Evolutionary conservation across 129 eudicot species (phyloP).

Genomic region (Erigeron canadensis): DNA sequence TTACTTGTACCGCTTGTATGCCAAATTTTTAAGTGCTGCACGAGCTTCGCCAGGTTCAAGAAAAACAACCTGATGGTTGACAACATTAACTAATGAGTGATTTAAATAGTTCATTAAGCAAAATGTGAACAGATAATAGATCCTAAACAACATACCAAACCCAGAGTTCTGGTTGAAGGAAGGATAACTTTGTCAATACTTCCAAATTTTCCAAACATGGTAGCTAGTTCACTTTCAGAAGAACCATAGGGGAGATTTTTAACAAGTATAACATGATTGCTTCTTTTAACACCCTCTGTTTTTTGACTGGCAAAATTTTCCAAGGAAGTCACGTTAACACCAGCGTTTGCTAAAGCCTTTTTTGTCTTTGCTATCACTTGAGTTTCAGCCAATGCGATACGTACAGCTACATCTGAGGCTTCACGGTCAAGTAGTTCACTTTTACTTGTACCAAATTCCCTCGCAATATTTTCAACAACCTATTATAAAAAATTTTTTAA

Average conservation of each 20-base stretch:
- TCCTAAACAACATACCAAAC: slow-evolving; percentile 55
- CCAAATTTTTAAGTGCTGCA: slow-evolving; percentile 65
- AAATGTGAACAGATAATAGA: neutral
- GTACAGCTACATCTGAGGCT: slow-evolving; percentile 72
- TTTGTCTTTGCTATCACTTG: slow-evolving; percentile 84
- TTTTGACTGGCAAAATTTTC: slow-evolving; percentile 68
- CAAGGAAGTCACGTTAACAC: slow-evolving; percentile 71
- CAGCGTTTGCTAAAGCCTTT: slow-evolving; percentile 82
- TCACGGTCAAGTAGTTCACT: slow-evolving; percentile 76
- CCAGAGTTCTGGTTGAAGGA: slow-evolving; percentile 82
- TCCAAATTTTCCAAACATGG: slow-evolving; percentile 83
- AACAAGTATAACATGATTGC: slow-evolving; percentile 80
- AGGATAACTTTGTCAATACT: slow-evolving; percentile 79
- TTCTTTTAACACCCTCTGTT: slow-evolving; percentile 62
- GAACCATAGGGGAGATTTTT: slow-evolving; percentile 87
- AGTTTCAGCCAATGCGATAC: slow-evolving; percentile 79
- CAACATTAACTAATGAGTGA: slow-evolving; percentile 9
- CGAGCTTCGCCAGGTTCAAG: slow-evolving; percentile 93
- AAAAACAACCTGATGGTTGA: slow-evolving; percentile 58
- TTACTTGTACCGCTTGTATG: slow-evolving; percentile 96
- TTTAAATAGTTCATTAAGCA: slow-evolving; percentile 3
- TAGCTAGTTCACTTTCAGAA: slow-evolving; percentile 75
- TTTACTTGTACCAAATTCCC: slow-evolving; percentile 81
- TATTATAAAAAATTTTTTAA: slow-evolving; percentile 17
- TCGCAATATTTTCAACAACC: slow-evolving; percentile 85